Evolutionary conservation across 768 basidiomycete species (phyloP).

Genomic region (Lactifluus piperatus): DNA sequence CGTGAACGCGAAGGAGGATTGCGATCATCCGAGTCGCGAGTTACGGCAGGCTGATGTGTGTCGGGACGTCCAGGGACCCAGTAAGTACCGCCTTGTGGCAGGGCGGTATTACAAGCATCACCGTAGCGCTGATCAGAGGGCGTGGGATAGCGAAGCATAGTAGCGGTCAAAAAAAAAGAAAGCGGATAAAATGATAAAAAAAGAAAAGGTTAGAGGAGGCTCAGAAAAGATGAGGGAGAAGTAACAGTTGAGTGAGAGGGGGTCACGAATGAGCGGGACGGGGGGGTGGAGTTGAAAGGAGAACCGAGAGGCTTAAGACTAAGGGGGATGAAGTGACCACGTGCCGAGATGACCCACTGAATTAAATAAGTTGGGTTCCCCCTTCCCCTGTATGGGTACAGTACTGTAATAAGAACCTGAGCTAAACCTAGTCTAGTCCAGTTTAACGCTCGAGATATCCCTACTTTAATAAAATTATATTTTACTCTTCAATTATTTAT

Average conservation of each 20-base stretch:
- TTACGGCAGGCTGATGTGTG: slow-evolving; percentile 13
- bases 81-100: slow-evolving; percentile 4
- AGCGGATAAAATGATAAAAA: not conserved
- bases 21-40: slow-evolving; percentile 7
- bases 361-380: not conserved
- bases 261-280: not conserved
- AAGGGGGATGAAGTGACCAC: slow-evolving; percentile 10
- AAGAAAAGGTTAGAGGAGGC: not conserved
- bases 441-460: too few species aligned
- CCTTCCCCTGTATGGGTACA: slow-evolving; percentile 5
- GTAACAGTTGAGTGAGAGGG: not conserved
- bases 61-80: slow-evolving; percentile 2
- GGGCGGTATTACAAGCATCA: not conserved
- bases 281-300: not conserved
- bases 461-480: not conserved
- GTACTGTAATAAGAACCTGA: slow-evolving; percentile 5
- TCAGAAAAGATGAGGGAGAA: not conserved
- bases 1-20: not conserved
- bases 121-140: slow-evolving; percentile 3
- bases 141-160: slow-evolving; percentile 8
- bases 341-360: slow-evolving; percentile 1
- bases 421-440: slow-evolving; percentile 7
- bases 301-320: slow-evolving; percentile 11
- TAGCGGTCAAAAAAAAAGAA: not conserved
- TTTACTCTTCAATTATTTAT: not conserved